A percentile compares a stretch with the other conserved stretches of the same genome.
Conservation (phyloP, 805 yeast species). For the Ogataea philodendri region DNA sequence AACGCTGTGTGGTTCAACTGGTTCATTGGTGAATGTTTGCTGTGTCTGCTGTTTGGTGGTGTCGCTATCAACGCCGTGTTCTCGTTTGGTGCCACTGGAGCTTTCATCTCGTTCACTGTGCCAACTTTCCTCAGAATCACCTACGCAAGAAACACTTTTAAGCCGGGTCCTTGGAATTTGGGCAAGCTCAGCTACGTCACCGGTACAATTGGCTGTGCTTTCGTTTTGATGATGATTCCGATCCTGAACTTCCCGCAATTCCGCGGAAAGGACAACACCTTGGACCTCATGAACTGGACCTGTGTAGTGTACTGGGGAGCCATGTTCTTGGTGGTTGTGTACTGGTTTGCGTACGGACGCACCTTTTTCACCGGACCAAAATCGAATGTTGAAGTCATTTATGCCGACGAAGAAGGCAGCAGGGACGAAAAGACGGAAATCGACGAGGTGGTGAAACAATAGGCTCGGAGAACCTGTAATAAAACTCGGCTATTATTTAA, state of each 20-base stretch:
- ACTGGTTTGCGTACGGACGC: slow-evolving; percentile 53
- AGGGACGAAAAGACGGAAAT: slow-evolving; percentile 4
- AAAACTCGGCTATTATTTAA: background rate
- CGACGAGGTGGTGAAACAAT: slow-evolving; percentile 7
- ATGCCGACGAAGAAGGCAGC: slow-evolving; percentile 21
- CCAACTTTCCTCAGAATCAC: slow-evolving; percentile 62
- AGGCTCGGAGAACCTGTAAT: too few relatives aligned
- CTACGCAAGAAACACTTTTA: slow-evolving; percentile 49
- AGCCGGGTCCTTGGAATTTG: slow-evolving; percentile 66
- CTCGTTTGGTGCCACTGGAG: slow-evolving; percentile 70
- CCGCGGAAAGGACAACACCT: slow-evolving; percentile 37
- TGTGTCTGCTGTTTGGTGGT: slow-evolving; percentile 62
- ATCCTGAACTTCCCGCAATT: slow-evolving; percentile 56
- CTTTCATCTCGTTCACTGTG: slow-evolving; percentile 63
- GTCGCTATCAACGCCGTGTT: slow-evolving; percentile 68
- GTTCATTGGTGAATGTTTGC: slow-evolving; percentile 51
- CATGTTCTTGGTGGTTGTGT: slow-evolving; percentile 47
- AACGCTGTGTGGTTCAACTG: slow-evolving; percentile 62
- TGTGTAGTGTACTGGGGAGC: slow-evolving; percentile 60
- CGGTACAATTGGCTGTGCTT: slow-evolving; percentile 48
- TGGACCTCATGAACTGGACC: slow-evolving; percentile 62
- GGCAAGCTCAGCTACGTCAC: slow-evolving; percentile 51
- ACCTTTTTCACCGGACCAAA: slow-evolving; percentile 63
- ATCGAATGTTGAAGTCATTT: slow-evolving; percentile 43
- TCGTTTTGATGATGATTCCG: slow-evolving; percentile 56